Conservation (phyloP, 805 yeast genomes). For the Saitoella complicata region DNA sequence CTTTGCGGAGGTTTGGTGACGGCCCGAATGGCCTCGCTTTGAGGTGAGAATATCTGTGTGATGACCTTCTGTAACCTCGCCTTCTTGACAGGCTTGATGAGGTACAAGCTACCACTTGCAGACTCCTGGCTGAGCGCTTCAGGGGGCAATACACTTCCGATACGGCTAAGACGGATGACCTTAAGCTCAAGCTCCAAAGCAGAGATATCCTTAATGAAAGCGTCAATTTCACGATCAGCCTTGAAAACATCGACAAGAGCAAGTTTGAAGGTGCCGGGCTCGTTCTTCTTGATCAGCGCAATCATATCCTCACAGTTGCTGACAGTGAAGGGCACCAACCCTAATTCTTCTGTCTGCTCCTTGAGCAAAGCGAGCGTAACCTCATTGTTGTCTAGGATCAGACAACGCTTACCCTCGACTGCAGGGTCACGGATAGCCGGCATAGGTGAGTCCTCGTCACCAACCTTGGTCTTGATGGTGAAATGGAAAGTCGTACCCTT, state of each 20-base stretch:
- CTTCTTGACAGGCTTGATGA: slow-evolving; percentile 2
- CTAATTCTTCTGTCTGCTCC: slow-evolving; percentile 23
- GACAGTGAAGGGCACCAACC: slow-evolving; percentile 20
- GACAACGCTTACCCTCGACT: slow-evolving; percentile 14
- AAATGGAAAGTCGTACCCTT: slow-evolving; percentile 33
- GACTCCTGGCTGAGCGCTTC: too few relatives aligned
- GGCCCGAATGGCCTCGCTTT: too few relatives aligned
- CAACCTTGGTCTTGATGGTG: slow-evolving; percentile 11
- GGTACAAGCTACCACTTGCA: slow-evolving; percentile 8
- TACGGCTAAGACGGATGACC: too few relatives aligned
- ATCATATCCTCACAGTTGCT: slow-evolving; percentile 14
- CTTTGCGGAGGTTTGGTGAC: too few relatives aligned
- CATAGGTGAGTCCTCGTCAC: too few relatives aligned
- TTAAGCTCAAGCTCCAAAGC: too few relatives aligned
- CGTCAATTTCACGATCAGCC: too few relatives aligned
- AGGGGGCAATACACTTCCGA: too few relatives aligned
- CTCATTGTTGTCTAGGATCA: slow-evolving; percentile 23
- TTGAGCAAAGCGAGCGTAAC: slow-evolving; percentile 22
- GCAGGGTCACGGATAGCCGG: too few relatives aligned
- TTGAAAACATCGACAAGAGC: slow-evolving; percentile 10
- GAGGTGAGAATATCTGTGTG: too few relatives aligned
- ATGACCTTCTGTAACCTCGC: too few relatives aligned
- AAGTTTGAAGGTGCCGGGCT: slow-evolving; percentile 9
- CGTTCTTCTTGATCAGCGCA: slow-evolving; percentile 6
- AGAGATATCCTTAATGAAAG: too few relatives aligned